Conservation (phyloP, 257 asterid genomes). For the Catharanthus roseus region DNA sequence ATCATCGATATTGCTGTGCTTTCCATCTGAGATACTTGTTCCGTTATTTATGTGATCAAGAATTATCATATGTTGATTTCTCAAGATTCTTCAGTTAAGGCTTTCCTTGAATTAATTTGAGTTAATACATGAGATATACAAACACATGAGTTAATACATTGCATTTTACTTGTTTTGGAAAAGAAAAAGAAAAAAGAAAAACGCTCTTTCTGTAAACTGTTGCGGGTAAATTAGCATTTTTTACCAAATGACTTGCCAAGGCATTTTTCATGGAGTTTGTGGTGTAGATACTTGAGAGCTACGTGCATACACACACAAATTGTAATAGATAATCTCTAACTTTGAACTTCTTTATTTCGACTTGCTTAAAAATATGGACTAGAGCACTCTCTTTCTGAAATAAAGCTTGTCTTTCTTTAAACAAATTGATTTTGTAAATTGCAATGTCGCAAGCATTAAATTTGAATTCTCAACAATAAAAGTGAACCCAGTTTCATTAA, state of each 20-base stretch:
- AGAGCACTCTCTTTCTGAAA: neutral
- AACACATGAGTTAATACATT: no score
- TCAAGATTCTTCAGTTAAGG: neutral
- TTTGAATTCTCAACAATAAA: neutral
- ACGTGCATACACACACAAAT: neutral
- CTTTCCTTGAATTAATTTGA: no score
- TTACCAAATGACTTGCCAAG: neutral
- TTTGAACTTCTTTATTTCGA: no score
- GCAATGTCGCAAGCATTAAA: neutral
- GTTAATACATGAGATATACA: no score
- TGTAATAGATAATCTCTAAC: neutral
- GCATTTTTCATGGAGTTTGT: neutral
- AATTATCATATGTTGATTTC: neutral
- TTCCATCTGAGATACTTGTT: neutral
- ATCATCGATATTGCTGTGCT: neutral
- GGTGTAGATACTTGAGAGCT: neutral
- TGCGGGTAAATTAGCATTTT: no score
- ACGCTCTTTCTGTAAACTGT: no score
- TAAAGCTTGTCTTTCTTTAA: no score
- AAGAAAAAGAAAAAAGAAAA: no score
- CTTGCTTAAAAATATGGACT: neutral
- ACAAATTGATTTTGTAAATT: neutral
- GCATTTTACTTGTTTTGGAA: no score
- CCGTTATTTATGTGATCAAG: no score
- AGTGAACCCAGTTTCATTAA: neutral